Evolutionary conservation across 352 stramenopile genomes (phyloP), one percentile per base, ranked within the genome.

Genomic region (Globisporangium echinulatum): DNA sequence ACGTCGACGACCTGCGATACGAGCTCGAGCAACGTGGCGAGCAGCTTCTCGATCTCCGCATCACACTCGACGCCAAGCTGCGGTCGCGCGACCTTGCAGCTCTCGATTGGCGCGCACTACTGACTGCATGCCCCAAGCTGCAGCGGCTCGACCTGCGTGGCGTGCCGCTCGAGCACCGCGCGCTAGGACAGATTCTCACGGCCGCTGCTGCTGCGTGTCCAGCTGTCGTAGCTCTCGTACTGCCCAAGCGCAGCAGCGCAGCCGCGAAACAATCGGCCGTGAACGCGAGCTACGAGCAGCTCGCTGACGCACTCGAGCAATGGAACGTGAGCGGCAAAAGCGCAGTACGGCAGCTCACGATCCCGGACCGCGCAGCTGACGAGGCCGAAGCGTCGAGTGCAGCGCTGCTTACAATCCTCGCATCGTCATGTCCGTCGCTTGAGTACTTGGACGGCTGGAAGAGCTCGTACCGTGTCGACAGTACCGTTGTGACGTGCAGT

Each of bases 371-470:
- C 9, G 56, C 54, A 10, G 53, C 56, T 7, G 50, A 54, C 15
- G 62, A 66, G 7, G 46, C 37, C 3, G 38, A 44, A 0, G 25
- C 52, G 5, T 56, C 50, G 6, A 59, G 50, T 1, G 48, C 64
- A n/a, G 49, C 59, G 40, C 39, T 69, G 14, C 19, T 74, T 6
- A 7, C 40, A 13, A 49, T 48, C 0, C 33, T 74, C 9, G 49
- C 56, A 0, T n/a, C 33, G 13, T 66, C 50, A 6, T 74, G 67
- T 38, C 63, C 63, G 1, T 6, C 49, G 7, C 25, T 74, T 19
- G 63, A 68, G 60, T 70, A 62, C 46, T 33, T 71, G 4, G 67
- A 74, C 36, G 67, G 67, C n/a, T 74, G 63, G 63, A 68, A 71
- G 15, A 25, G n/a, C 8, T 58, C 36, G 1, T 61, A 67, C 25